A percentile compares a stretch with the other conserved stretches of the same genome.
Conservation (phyloP, 768 basidiomycete species). For the Terana coerulea region DNA sequence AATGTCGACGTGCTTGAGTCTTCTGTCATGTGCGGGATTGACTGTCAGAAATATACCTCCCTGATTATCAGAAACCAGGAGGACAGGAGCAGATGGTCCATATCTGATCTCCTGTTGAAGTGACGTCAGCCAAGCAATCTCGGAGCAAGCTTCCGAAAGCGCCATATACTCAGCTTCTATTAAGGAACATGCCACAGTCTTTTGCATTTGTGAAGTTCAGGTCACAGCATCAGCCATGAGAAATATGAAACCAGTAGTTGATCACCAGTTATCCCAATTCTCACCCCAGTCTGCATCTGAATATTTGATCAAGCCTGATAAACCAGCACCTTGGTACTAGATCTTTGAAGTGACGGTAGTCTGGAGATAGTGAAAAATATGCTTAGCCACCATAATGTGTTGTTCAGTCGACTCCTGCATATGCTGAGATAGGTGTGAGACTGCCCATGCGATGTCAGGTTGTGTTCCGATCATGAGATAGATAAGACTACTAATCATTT, state of each 20-base stretch:
- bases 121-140: constrained; percentile 1
- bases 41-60: constrained; percentile 19
- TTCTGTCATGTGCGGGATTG: constrained; percentile 22
- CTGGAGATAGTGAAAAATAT: constrained; percentile 8
- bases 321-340: neutral
- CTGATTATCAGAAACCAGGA: constrained; percentile 22
- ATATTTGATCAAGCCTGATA: neutral
- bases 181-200: constrained; percentile 6
- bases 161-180: constrained; percentile 13
- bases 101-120: neutral
- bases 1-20: constrained; percentile 34
- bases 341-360: neutral
- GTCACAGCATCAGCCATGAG: constrained; percentile 19
- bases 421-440: constrained; percentile 11
- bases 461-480: constrained; percentile 12
- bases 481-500: constrained; percentile 9
- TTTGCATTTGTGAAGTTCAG: constrained; percentile 16
- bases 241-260: constrained; percentile 24
- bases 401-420: constrained; percentile 13
- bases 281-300: constrained; percentile 14
- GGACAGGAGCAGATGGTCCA: no score
- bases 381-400: neutral
- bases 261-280: constrained; percentile 12
- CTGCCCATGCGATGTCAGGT: constrained; percentile 16
- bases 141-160: neutral